phyloP scores from a whole-genome alignment of 2,329 filamentous ascomycete genomes.

The Mycosphaerella sp. region DNA sequence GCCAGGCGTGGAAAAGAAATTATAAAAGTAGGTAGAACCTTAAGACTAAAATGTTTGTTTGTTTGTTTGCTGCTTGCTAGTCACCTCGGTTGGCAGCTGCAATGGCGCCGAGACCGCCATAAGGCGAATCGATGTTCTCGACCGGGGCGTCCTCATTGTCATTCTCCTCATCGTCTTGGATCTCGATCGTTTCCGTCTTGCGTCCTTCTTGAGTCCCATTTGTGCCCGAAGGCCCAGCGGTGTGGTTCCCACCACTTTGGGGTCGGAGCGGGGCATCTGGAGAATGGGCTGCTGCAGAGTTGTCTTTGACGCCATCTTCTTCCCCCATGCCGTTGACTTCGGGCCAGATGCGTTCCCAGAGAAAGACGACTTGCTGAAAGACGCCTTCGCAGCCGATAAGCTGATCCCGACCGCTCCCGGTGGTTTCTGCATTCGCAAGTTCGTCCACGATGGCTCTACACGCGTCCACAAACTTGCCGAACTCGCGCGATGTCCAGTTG shows the following conservation, averaged over 20 bases:
- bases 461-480: constrained; percentile 47
- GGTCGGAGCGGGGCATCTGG: constrained; percentile 4
- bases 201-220: constrained; percentile 10
- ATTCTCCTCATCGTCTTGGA: constrained; percentile 20
- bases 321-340: constrained; percentile 47
- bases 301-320: constrained; percentile 34
- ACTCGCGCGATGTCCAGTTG: constrained; percentile 48
- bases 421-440: constrained; percentile 44
- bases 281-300: constrained; percentile 4
- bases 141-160: constrained; percentile 8
- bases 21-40: too few relatives aligned
- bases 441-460: constrained; percentile 46
- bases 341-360: constrained; percentile 47
- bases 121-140: constrained; percentile 14
- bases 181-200: constrained; percentile 16
- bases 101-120: constrained; percentile 21
- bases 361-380: constrained; percentile 45
- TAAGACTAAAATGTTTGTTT: too few relatives aligned
- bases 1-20: too few relatives aligned
- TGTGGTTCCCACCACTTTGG: constrained; percentile 7
- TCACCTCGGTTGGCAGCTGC: constrained; percentile 20
- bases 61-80: too few relatives aligned
- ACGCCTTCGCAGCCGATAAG: constrained; percentile 44
- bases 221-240: constrained; percentile 12
- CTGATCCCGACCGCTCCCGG: constrained; percentile 44